A percentile compares a stretch with the other conserved stretches of the same genome.
Evolutionary conservation across 805 yeast genomes (phyloP).

Genomic region (Nakazawaea wickerhamii): DNA sequence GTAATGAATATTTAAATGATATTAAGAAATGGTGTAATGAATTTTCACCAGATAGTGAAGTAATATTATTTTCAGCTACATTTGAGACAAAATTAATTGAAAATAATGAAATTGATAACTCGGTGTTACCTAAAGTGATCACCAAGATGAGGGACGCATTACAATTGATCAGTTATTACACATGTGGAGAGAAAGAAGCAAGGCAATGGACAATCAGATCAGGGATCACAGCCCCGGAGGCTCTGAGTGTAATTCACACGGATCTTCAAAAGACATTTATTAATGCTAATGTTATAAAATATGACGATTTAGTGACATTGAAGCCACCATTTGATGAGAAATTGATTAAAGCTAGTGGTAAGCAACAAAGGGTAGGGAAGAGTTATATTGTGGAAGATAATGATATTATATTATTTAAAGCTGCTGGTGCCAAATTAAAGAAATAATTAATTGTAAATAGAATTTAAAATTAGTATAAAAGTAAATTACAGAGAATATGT

Average conservation of each 20-base stretch:
- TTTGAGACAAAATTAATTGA: constrained; percentile 23
- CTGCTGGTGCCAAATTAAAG: constrained; percentile 76
- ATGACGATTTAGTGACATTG: constrained; percentile 65
- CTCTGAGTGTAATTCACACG: constrained; percentile 97
- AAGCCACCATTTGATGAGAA: constrained; percentile 65
- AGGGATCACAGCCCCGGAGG: constrained; percentile 95
- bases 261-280: constrained; percentile 94
- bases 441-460: neutral
- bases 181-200: constrained; percentile 94
- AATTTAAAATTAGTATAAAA: neutral
- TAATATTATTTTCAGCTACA: constrained; percentile 28
- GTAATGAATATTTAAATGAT: constrained; percentile 76
- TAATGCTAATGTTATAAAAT: constrained; percentile 88
- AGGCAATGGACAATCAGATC: constrained; percentile 96
- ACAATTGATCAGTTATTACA: constrained; percentile 88
- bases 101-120: constrained; percentile 43
- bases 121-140: constrained; percentile 83
- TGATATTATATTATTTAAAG: constrained; percentile 85
- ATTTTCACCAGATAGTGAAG: constrained; percentile 69
- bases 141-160: constrained; percentile 81
- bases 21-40: constrained; percentile 90
- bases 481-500: too few species aligned
- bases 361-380: constrained; percentile 87
- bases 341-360: constrained; percentile 82
- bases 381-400: constrained; percentile 94